Evolutionary conservation across 768 basidiomycete species (phyloP).

Genomic region (Suillus cothurnatus): DNA sequence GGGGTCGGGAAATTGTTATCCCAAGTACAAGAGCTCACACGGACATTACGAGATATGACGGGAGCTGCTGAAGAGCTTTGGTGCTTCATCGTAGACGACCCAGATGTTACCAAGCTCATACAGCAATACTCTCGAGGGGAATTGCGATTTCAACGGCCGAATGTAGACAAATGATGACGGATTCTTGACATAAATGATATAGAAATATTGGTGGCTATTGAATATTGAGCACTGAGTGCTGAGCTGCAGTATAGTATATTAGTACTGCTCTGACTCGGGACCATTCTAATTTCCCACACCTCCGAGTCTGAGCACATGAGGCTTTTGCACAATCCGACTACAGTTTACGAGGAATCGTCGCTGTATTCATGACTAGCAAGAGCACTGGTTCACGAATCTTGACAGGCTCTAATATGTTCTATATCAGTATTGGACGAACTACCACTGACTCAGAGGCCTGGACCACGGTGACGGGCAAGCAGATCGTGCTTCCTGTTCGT

Average conservation of each 20-base stretch:
- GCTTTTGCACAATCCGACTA: neutral
- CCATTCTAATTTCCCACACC: neutral
- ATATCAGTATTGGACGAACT: conserved; percentile 8
- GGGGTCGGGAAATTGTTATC: neutral
- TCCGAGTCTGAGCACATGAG: no score
- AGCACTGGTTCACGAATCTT: neutral
- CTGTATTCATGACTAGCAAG: neutral
- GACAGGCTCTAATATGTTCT: neutral
- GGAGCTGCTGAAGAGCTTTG: conserved; percentile 10
- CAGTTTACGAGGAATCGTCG: neutral
- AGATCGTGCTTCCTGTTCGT: conserved; percentile 88
- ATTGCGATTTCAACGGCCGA: neutral
- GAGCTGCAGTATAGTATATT: neutral
- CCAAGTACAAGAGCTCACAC: neutral
- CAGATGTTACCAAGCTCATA: neutral
- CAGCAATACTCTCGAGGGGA: neutral
- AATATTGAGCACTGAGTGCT: no score
- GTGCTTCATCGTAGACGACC: conserved; percentile 6
- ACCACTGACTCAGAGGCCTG: conserved; percentile 52
- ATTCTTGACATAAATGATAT: neutral
- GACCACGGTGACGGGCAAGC: conserved; percentile 82
- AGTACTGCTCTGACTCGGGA: neutral
- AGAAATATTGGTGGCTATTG: neutral
- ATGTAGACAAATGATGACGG: neutral
- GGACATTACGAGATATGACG: conserved; percentile 6